phyloP scores from a whole-genome alignment of 2,329 filamentous ascomycete species.

The Hypoxylon sp. region DNA sequence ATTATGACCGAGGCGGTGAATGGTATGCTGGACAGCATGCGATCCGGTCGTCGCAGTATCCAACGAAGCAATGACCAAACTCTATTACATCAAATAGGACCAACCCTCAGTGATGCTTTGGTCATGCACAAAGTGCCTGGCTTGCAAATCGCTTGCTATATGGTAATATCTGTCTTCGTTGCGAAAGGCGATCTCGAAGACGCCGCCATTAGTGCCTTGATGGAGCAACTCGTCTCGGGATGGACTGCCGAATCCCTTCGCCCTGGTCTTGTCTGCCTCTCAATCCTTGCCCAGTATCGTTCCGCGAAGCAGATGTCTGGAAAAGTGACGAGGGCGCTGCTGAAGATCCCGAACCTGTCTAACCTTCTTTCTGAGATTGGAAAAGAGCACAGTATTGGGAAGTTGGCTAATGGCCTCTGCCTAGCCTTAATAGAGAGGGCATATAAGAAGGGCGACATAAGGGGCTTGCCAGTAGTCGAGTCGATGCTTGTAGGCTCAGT shows the following conservation, averaged over 20 bases:
- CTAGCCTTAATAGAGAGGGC: slow-evolving; percentile 74
- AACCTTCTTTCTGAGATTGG: slow-evolving; percentile 73
- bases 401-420: slow-evolving; percentile 79
- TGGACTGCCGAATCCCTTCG: slow-evolving; percentile 82
- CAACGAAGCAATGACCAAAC: slow-evolving; percentile 87
- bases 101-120: slow-evolving; percentile 84
- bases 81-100: slow-evolving; percentile 75
- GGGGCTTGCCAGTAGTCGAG: slow-evolving; percentile 72
- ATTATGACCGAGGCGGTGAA: slow-evolving; percentile 88
- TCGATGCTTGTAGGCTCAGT: slow-evolving; percentile 72
- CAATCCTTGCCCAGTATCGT: slow-evolving; percentile 85
- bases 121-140: slow-evolving; percentile 82
- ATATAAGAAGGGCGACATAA: slow-evolving; percentile 71
- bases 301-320: slow-evolving; percentile 77
- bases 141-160: slow-evolving; percentile 89
- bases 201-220: slow-evolving; percentile 83
- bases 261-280: slow-evolving; percentile 83
- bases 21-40: slow-evolving; percentile 82
- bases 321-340: slow-evolving; percentile 77
- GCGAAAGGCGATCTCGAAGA: slow-evolving; percentile 86
- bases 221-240: slow-evolving; percentile 87
- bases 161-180: slow-evolving; percentile 88
- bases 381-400: slow-evolving; percentile 76
- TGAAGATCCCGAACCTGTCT: slow-evolving; percentile 74
- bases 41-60: slow-evolving; percentile 81